phyloP scores from a whole-genome alignment of 2,329 filamentous ascomycete genomes.

The Penicillium sp. region DNA sequence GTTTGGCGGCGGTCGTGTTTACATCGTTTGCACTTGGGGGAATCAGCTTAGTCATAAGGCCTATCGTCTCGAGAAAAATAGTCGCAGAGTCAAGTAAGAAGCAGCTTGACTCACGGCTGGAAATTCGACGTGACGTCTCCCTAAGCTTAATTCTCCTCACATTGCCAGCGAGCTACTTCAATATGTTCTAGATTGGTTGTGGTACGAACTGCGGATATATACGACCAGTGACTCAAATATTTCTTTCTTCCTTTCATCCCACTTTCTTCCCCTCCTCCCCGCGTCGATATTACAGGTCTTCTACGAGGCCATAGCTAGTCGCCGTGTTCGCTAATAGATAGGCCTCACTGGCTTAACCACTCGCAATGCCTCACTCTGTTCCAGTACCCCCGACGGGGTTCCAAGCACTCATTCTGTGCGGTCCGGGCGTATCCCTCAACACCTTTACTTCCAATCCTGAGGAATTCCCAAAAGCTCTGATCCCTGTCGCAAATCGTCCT shows the following conservation, averaged over 20 bases:
- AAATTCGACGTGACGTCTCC: not conserved
- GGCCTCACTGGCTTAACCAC: not conserved
- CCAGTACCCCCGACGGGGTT: conserved; percentile 63
- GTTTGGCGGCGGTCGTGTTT: conserved; percentile 28
- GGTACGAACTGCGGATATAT: not conserved
- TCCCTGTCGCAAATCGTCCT: conserved; percentile 56
- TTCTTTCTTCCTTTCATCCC: not conserved
- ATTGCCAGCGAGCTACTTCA: not conserved
- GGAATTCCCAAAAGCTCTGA: conserved; percentile 53
- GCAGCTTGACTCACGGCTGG: conserved; percentile 12
- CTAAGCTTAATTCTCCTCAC: not conserved
- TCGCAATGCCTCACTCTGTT: conserved; percentile 36
- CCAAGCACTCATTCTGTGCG: conserved; percentile 55
- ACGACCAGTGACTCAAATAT: not conserved
- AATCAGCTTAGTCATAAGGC: conserved; percentile 20
- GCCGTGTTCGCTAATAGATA: not conserved
- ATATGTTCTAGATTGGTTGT: not conserved
- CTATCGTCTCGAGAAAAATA: conserved; percentile 23
- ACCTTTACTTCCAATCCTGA: conserved; percentile 56
- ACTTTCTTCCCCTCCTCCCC: conserved; percentile 13
- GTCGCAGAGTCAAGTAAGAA: conserved; percentile 1
- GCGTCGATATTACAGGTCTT: conserved; percentile 20
- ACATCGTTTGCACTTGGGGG: conserved; percentile 34
- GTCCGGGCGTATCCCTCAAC: conserved; percentile 54
- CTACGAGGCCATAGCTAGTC: not conserved